Evolutionary conservation across 306 rosid species (phyloP), one percentile per base, ranked within the genome.

Genomic region (Myrica gale): DNA sequence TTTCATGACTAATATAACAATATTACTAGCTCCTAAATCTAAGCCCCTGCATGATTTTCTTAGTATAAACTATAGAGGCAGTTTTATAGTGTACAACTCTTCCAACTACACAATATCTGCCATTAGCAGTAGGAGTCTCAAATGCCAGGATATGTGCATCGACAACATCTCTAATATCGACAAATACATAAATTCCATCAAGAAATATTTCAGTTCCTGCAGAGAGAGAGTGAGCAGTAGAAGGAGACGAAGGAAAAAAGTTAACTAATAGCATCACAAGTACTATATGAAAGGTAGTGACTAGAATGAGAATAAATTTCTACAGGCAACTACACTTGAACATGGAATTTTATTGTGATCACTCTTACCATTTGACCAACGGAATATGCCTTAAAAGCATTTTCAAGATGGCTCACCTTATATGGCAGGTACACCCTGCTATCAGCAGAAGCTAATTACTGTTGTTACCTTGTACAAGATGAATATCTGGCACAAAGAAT

Each of bases 131-230:
- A 82, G 93, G 84, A 76, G 76, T 85, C 87, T 93, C 97, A 87
- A 74, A 91, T 10, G 97, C 97, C 62, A 45, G 81, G 80, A 91
- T 82, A 74, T 93, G 98, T 8, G 97, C 96, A 3, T 82, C 72
- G 44, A 91, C 93, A 54, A 91, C 98, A 80, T 93, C 96, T 81
- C 87, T 93, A 45, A 93, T 92, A 43, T 91, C 67, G 15, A 91
- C 83, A 96, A 89, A 93, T 72, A 89, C 86, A 53, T 75, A 43
- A 69, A 61, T 46, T 10, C 4, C 9, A 72, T 89, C 85, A 19
- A 79, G 84, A 82, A 75, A 91, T 65, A 82, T 82, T 72, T 75
- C 72, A 21, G 84, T 56, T 76, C 96, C 98, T 93, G 80, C 81
- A 81, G 32, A 26, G 32, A 26, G 32, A 26, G 32, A 26, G 32